phyloP scores from a whole-genome alignment of 805 yeast species.

The Teunomyces gatunensis region DNA sequence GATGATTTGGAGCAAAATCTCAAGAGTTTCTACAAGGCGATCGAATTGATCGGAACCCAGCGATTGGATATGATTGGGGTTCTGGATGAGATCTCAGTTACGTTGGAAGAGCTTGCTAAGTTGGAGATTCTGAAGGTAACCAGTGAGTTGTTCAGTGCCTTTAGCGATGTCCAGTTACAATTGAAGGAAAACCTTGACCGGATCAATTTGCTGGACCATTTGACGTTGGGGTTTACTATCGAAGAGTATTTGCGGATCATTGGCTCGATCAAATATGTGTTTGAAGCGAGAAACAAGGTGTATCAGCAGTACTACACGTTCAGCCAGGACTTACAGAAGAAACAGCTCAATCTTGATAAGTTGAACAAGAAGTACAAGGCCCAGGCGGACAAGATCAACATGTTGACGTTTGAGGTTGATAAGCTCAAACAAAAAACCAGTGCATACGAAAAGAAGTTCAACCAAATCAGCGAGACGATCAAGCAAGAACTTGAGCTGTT shows the following conservation, averaged over 20 bases:
- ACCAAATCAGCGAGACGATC: constrained; percentile 62
- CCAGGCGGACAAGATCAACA: constrained; percentile 61
- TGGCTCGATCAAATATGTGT: constrained; percentile 68
- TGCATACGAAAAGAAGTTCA: constrained; percentile 57
- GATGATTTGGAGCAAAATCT: constrained; percentile 74
- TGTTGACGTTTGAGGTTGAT: constrained; percentile 57
- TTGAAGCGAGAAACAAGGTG: constrained; percentile 69
- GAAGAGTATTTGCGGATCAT: constrained; percentile 84
- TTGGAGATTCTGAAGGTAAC: constrained; percentile 71
- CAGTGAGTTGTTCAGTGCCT: constrained; percentile 61
- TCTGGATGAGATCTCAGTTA: constrained; percentile 61
- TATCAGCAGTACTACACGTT: constrained; percentile 40
- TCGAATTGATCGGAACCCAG: constrained; percentile 73
- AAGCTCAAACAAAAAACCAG: constrained; percentile 52
- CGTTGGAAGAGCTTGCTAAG: constrained; percentile 58
- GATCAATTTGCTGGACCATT: constrained; percentile 76
- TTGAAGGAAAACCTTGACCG: constrained; percentile 74
- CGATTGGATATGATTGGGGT: constrained; percentile 70
- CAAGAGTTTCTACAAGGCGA: constrained; percentile 61
- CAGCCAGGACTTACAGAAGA: constrained; percentile 46
- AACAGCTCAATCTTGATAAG: constrained; percentile 44
- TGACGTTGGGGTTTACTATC: constrained; percentile 80
- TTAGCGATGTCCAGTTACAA: constrained; percentile 68
- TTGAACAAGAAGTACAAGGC: constrained; percentile 42
- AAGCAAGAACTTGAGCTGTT: constrained; percentile 65